Percentiles rank a stretch among this genome's conserved stretches.
Evolutionary conservation across 495 filamentous ascomycete species (phyloP).

Genomic region (Penicillium macrosclerotiorum): DNA sequence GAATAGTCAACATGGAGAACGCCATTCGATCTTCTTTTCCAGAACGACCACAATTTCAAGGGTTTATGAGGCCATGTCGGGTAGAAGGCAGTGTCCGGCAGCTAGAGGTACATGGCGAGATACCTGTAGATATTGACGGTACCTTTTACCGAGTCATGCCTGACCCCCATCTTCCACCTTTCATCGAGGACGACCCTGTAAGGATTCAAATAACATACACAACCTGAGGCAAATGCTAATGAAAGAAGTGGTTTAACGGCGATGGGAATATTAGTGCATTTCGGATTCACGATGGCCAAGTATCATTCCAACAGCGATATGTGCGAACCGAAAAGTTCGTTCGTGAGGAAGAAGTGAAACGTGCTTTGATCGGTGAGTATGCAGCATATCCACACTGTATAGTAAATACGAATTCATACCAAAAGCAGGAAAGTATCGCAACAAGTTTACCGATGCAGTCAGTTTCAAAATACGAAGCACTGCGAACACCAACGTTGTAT

Average conservation of each 20-base stretch:
- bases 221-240: not conserved
- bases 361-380: slow-evolving; percentile 34
- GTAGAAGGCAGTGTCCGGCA: slow-evolving; percentile 18
- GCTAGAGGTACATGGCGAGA: slow-evolving; percentile 19
- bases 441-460: slow-evolving; percentile 53
- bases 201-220: too few species aligned
- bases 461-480: slow-evolving; percentile 48
- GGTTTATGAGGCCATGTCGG: slow-evolving; percentile 21
- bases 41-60: slow-evolving; percentile 15
- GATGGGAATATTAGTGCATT: slow-evolving; percentile 53
- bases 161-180: slow-evolving; percentile 26
- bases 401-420: not conserved
- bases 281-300: slow-evolving; percentile 46
- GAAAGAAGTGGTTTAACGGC: slow-evolving; percentile 24
- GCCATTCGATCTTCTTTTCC: slow-evolving; percentile 28
- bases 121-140: slow-evolving; percentile 33
- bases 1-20: not conserved
- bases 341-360: slow-evolving; percentile 36
- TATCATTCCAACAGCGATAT: slow-evolving; percentile 51
- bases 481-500: slow-evolving; percentile 55
- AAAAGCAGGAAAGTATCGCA: slow-evolving; percentile 48
- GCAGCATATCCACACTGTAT: not conserved
- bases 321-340: slow-evolving; percentile 51
- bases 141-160: slow-evolving; percentile 29
- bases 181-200: slow-evolving; percentile 18